Base-by-base conservation (phyloP, 2,329 filamentous ascomycete genomes). In the Juglanconis oblonga region DNA sequence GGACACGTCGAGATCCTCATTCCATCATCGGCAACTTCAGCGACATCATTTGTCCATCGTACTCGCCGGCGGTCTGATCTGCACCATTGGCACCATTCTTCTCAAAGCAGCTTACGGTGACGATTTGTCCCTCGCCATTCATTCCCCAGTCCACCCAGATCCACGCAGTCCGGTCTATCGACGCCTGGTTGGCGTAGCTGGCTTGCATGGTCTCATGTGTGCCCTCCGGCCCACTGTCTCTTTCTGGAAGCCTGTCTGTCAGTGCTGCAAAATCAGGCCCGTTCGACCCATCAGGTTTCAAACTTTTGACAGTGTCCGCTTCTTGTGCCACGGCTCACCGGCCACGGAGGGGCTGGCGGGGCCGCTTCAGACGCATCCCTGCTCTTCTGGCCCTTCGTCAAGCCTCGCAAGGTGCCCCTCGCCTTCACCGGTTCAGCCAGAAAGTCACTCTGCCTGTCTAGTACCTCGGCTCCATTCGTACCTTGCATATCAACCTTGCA, bases 181-280 rank as follows among this genome's bases (percentile, higher is more conserved):
- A 51, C 56, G 54, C 56, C 50, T 53, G 58, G 52, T 57, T 52
- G 54, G 53, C 50, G 51, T 58, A 14, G 11, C 45, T 60, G 52
- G 61, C 33, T 59, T 62, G 61, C 61, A 60, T 55, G 49, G 49
- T 24, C 50, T 54, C 57, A 62, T 51, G n/a, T 60, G 48, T 53
- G 57, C 54, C 38, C 24, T 40, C 42, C 57, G 61, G 61, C 49
- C 61, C 52, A 56, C 59, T 62, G 44, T 59, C 57, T 58, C 36
- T 52, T 59, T 60, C 61, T 52, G 61, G 61, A 60, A 62, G 53
- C 52, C 44, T 60, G 53, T 53, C 52, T 60, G 53, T 53, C 52
- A 54, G 44, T 54, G 49, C 53, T 52, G 48, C 42, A 58, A 45
- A 55, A 50, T 52, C 57, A 59, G 31, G 55, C 50, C 52, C 40